These are phyloP conservation scores for Discostella pseudostelligera DNA, from an alignment of 108 stramenopile species.

Conservation along the genomic window DNA sequence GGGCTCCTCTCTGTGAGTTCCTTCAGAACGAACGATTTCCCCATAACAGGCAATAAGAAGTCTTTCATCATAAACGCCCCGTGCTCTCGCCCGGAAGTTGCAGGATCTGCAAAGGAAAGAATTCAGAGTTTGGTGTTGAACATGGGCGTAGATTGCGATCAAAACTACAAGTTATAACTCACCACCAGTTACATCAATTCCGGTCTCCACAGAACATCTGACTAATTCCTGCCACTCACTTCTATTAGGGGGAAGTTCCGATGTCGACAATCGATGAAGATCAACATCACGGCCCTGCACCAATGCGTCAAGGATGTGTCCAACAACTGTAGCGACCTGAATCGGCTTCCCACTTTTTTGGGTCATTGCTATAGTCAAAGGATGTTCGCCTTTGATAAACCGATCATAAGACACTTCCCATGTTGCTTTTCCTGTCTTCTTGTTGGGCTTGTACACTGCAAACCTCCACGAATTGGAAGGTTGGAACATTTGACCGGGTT, in stretches of 20 bases:
- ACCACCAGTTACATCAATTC: constrained; percentile 50
- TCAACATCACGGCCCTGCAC: constrained; percentile 57
- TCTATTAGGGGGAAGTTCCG: constrained; percentile 50
- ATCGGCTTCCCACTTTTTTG: constrained; percentile 63
- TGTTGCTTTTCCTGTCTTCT: constrained; percentile 69
- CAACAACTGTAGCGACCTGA: constrained; percentile 66
- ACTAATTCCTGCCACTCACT: constrained; percentile 62
- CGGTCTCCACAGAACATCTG: constrained; percentile 47
- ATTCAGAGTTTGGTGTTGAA: neutral
- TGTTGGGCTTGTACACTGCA: constrained; percentile 68
- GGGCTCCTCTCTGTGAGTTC: constrained; percentile 58
- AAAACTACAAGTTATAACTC: neutral
- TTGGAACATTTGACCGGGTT: constrained; percentile 22
- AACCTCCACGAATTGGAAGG: constrained; percentile 57
- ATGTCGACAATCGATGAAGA: constrained; percentile 46
- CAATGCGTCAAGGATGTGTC: constrained; percentile 64
- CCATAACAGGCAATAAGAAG: constrained; percentile 65
- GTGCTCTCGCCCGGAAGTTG: constrained; percentile 50
- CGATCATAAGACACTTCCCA: constrained; percentile 77
- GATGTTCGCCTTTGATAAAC: constrained; percentile 58
- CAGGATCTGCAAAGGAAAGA: constrained; percentile 40
- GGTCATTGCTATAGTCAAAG: constrained; percentile 70
- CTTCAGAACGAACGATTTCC: constrained; percentile 44
- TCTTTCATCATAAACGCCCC: constrained; percentile 63
- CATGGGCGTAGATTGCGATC: neutral